These are phyloP conservation scores for Sordariomycetes sp. DNA, from an alignment of 2,329 filamentous ascomycete species.

Conservation along the genomic window DNA sequence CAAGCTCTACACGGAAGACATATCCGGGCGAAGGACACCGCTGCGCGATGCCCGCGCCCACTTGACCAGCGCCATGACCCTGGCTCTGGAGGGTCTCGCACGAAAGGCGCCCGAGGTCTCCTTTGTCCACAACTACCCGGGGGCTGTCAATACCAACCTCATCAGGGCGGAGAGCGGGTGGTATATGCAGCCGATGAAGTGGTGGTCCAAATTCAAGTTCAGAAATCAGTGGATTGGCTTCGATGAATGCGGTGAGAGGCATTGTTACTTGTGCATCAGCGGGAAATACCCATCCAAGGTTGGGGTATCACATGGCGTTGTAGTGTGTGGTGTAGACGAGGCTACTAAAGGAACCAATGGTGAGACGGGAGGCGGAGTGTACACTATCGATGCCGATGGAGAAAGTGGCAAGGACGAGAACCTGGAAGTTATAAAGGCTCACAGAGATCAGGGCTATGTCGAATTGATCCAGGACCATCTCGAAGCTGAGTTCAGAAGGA, in stretches of 20 bases:
- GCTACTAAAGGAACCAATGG: slow-evolving; percentile 12
- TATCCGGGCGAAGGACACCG: slow-evolving; percentile 12
- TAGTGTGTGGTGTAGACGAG: background rate
- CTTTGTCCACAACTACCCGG: slow-evolving; percentile 20
- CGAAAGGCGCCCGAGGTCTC: slow-evolving; percentile 12
- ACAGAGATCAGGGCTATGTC: slow-evolving; percentile 9
- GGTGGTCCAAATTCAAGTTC: slow-evolving; percentile 6
- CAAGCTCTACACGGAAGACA: slow-evolving; percentile 11
- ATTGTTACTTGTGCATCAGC: slow-evolving; percentile 12
- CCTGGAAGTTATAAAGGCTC: slow-evolving; percentile 9
- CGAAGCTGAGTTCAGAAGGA: slow-evolving; percentile 13
- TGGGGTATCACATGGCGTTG: background rate
- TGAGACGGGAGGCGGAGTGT: slow-evolving; percentile 12
- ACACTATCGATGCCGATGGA: slow-evolving; percentile 13
- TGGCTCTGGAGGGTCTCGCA: slow-evolving; percentile 14
- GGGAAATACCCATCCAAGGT: slow-evolving; percentile 10
- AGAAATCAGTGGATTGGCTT: slow-evolving; percentile 8
- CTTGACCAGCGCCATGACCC: slow-evolving; percentile 11
- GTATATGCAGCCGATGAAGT: slow-evolving; percentile 8
- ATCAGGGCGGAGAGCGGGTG: slow-evolving; percentile 11
- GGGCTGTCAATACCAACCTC: slow-evolving; percentile 15
- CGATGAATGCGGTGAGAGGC: slow-evolving; percentile 14
- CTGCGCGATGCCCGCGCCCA: slow-evolving; percentile 12
- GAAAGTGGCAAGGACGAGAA: slow-evolving; percentile 8
- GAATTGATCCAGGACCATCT: slow-evolving; percentile 13